A percentile compares a stretch with the other conserved stretches of the same genome.
Evolutionary conservation across 2,329 filamentous ascomycete genomes (phyloP).

Genomic region (Mycosphaerella arachidis): DNA sequence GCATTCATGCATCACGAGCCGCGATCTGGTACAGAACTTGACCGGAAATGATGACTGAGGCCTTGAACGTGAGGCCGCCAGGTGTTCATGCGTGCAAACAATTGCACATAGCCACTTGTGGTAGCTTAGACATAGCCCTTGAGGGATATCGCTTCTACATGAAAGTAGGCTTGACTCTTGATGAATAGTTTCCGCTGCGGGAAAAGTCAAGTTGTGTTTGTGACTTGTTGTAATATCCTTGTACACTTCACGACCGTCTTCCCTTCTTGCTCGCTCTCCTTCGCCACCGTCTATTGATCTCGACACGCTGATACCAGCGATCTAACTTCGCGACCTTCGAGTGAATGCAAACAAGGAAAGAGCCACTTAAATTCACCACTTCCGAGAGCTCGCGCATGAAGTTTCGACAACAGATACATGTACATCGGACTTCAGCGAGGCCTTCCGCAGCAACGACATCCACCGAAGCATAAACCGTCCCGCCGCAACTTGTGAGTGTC

Average conservation of each 20-base stretch:
- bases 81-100: not conserved
- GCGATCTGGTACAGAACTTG: not conserved
- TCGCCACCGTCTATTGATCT: not conserved
- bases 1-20: not conserved
- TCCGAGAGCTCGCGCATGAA: not conserved
- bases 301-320: not conserved
- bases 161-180: not conserved
- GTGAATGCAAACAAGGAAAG: not conserved
- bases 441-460: not conserved
- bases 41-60: not conserved
- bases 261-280: not conserved
- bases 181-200: not conserved
- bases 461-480: not conserved
- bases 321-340: not conserved
- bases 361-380: not conserved
- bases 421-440: not conserved
- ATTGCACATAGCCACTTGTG: conserved; percentile 1
- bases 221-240: not conserved
- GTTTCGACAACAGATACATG: not conserved
- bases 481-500: not conserved
- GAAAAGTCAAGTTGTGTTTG: not conserved
- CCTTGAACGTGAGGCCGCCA: not conserved
- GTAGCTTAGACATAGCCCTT: not conserved
- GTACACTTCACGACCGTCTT: not conserved
- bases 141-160: not conserved